Evolutionary conservation across 768 basidiomycete species (phyloP).

Genomic region (Leccinum rimulosum): DNA sequence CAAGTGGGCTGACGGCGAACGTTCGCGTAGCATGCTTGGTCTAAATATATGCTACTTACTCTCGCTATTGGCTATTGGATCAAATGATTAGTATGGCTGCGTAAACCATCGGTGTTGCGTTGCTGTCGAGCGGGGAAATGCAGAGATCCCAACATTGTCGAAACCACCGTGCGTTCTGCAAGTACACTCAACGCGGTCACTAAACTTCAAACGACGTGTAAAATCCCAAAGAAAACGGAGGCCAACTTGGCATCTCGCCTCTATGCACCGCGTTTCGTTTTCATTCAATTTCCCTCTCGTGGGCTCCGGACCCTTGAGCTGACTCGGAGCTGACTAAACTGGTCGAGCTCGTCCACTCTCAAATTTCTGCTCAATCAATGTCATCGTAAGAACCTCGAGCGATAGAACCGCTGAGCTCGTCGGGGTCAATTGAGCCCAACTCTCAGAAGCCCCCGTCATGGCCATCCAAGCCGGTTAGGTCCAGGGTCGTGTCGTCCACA

Average conservation of each 20-base stretch:
- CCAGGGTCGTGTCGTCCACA: slow-evolving; percentile 9
- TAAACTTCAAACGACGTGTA: neutral
- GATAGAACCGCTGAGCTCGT: neutral
- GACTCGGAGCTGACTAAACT: neutral
- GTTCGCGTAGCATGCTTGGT: neutral
- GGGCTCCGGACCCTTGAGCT: neutral
- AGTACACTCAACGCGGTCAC: neutral
- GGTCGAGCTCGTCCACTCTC: neutral
- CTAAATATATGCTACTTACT: neutral
- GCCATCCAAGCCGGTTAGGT: neutral
- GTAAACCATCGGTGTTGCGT: neutral
- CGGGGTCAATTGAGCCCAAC: neutral
- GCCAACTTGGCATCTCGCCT: neutral
- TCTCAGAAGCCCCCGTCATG: neutral
- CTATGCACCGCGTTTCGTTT: neutral
- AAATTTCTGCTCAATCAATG: neutral
- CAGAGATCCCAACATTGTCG: neutral
- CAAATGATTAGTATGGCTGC: neutral
- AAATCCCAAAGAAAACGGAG: neutral
- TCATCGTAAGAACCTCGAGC: neutral
- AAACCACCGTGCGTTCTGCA: neutral
- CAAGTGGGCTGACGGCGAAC: neutral
- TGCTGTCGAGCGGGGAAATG: too few relatives aligned
- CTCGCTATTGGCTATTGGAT: too few relatives aligned
- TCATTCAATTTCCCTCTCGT: neutral